phyloP scores from a whole-genome alignment of 2,329 filamentous ascomycete genomes.

The Cladosporium sp. region DNA sequence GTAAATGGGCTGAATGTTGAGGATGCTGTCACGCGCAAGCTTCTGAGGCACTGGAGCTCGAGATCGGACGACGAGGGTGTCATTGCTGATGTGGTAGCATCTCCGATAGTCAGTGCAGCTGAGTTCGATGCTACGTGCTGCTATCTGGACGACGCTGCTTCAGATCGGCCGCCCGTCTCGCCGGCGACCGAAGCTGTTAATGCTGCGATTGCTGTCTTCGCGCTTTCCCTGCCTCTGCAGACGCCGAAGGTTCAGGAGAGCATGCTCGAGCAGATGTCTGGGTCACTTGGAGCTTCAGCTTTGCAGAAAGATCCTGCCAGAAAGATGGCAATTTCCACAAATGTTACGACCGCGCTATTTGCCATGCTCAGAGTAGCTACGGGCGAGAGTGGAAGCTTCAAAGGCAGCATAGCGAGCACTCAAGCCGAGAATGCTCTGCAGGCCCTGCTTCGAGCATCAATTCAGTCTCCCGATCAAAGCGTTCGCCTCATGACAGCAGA shows the following conservation, averaged over 20 bases:
- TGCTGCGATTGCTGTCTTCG: slow-evolving; percentile 86
- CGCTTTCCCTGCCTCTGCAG: slow-evolving; percentile 82
- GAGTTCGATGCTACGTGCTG: slow-evolving; percentile 85
- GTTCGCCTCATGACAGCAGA: slow-evolving; percentile 80
- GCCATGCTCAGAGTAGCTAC: slow-evolving; percentile 76
- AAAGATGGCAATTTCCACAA: slow-evolving; percentile 85
- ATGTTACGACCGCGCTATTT: slow-evolving; percentile 75
- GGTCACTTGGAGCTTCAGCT: slow-evolving; percentile 71
- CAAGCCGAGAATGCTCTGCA: slow-evolving; percentile 57
- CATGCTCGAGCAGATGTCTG: slow-evolving; percentile 87
- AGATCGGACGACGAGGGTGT: slow-evolving; percentile 55
- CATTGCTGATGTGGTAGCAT: slow-evolving; percentile 50
- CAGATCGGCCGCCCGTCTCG: slow-evolving; percentile 54
- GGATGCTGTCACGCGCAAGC: slow-evolving; percentile 59
- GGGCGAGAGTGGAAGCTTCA: slow-evolving; percentile 66
- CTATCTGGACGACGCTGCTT: slow-evolving; percentile 55
- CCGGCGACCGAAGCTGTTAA: slow-evolving; percentile 92
- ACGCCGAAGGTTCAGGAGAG: slow-evolving; percentile 91
- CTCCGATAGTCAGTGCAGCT: slow-evolving; percentile 71
- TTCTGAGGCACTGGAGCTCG: slow-evolving; percentile 40
- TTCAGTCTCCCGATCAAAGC: slow-evolving; percentile 77
- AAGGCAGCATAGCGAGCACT: slow-evolving; percentile 69
- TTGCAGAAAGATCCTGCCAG: slow-evolving; percentile 81
- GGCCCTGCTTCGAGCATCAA: slow-evolving; percentile 66
- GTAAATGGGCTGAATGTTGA: slow-evolving; percentile 68